phyloP scores from a whole-genome alignment of 495 filamentous ascomycete species.

The Sphaerosporella brunnea region DNA sequence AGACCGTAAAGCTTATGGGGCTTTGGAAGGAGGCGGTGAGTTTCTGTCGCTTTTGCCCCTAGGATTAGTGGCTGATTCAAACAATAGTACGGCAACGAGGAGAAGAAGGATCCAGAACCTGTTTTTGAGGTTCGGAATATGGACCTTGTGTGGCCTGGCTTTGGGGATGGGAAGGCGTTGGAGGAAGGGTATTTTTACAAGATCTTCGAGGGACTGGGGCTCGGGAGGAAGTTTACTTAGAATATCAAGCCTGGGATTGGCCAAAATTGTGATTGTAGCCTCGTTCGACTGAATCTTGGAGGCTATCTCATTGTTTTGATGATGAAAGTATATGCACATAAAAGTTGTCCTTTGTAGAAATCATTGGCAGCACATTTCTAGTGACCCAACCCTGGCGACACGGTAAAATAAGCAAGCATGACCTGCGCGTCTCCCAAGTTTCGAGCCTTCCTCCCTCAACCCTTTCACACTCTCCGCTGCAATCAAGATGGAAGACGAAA shows the following conservation, averaged over 20 bases:
- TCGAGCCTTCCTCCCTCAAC: no score
- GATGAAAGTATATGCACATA: no score
- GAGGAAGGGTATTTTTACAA: neutral
- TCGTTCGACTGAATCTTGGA: no score
- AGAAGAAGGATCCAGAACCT: neutral
- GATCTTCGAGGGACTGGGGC: neutral
- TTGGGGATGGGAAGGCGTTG: neutral
- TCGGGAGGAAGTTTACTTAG: neutral
- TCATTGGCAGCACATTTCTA: no score
- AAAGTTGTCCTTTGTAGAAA: no score
- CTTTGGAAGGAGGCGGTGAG: constrained; percentile 25
- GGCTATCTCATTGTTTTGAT: no score
- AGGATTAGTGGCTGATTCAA: neutral
- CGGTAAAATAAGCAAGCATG: no score
- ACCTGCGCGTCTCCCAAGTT: no score
- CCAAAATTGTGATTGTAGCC: no score
- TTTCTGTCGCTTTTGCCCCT: constrained; percentile 21
- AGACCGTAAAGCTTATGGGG: constrained; percentile 2
- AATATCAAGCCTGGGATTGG: no score
- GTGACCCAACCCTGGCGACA: no score
- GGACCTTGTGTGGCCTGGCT: neutral
- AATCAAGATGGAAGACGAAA: constrained; percentile 52
- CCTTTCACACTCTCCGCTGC: no score
- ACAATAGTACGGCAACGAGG: neutral
- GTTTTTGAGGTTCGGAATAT: neutral